Base-by-base conservation (phyloP, 768 basidiomycete species). In the Mrakia blollopis region DNA sequence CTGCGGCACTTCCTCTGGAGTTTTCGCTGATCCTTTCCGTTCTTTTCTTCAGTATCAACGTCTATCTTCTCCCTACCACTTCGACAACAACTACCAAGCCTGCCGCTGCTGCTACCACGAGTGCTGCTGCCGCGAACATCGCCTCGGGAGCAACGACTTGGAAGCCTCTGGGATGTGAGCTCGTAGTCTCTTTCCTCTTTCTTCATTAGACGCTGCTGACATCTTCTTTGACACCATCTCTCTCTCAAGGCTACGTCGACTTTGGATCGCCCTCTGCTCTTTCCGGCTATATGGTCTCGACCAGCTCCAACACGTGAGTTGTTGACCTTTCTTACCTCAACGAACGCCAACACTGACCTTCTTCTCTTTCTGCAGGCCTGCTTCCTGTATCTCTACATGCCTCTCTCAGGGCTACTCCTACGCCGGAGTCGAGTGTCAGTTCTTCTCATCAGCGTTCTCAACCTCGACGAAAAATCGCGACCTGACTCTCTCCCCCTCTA, bases 381-480 rank as follows among this genome's bases (percentile, higher is more conserved):
- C 57, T 25, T 16, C 25, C 3, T 57, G 57, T 9, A 28, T 57
- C 57, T 61, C 61, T 10, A 47, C 61, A 3, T 73, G 72, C 28
- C 16, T 61, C 35, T 9, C 72, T 8, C n/a, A 23, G 28, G 74
- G 74, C 9, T 65, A 21, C 25, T 23, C 35, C 14, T 75, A 75
- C 52, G 62, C 67, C 32, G 74, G 63, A 44, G 65, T 68, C 25
- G 63, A 75, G 28, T 57, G 50, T 52, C 7, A 52, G 50, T 16
- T 11, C 50, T 52, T 16, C 14, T 16, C 3, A 52, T 3, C 50
- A 9, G 16, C 3, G 14, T 16, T 52, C 7, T 52, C 50, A n/a
- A n/a, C 50, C 50, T 23, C 16, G 23, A 7, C 5, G 16, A 18
- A 52, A 16, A 52, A 9, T 23, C 9, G 50, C 23, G 5, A 5